A percentile compares a stretch with the other conserved stretches of the same genome.
Evolutionary conservation across 257 asterid species (phyloP).

Genomic region (Solanum pinnatisectum): DNA sequence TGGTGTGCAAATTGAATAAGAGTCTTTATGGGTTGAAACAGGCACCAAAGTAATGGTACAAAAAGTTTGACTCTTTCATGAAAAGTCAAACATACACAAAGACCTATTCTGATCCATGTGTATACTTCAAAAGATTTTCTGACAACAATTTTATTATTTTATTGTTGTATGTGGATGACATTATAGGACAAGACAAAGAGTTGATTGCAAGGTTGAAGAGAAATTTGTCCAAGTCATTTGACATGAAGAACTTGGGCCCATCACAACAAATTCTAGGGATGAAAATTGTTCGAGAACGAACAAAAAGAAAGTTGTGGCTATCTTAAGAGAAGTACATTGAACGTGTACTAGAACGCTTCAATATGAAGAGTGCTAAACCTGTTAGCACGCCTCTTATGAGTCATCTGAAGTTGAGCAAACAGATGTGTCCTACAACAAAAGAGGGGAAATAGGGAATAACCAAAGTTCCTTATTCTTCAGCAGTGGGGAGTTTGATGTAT

Average conservation of each 20-base stretch:
- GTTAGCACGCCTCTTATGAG: background rate
- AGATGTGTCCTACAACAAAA: background rate
- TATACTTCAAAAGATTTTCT: too few relatives aligned
- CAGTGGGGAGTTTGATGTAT: background rate
- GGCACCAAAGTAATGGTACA: background rate
- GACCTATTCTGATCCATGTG: background rate
- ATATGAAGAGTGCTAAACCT: background rate
- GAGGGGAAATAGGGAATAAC: fast-evolving
- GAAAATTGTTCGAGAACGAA: background rate
- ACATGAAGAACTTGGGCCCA: background rate
- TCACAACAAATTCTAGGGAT: background rate
- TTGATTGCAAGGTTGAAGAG: too few relatives aligned
- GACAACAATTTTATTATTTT: too few relatives aligned
- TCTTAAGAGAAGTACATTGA: background rate
- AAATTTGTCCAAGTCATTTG: background rate
- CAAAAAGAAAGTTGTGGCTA: background rate
- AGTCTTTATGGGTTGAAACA: background rate
- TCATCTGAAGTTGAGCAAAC: background rate
- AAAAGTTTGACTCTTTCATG: background rate
- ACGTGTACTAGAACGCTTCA: background rate
- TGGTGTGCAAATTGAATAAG: background rate
- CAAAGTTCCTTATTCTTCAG: too few relatives aligned
- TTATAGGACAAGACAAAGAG: background rate
- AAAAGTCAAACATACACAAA: background rate
- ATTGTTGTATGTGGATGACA: background rate